Base-by-base conservation (phyloP, 371 early-diverging fungal species). In the Coemansia sp. region DNA sequence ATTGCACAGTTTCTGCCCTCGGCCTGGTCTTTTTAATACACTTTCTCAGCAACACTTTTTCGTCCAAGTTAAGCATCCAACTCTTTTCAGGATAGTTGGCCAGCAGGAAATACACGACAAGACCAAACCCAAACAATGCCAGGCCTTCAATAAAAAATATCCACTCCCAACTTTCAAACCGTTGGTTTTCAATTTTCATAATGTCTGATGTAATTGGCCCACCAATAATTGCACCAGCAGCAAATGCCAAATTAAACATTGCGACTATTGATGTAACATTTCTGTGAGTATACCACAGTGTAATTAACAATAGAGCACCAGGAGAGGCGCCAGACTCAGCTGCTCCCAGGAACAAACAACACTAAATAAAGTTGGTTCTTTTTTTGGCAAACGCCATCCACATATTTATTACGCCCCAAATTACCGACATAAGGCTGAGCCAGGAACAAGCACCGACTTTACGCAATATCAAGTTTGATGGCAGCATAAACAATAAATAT, bases 81-180 rank as follows among this genome's bases (percentile, higher is more conserved):
- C 89, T 85, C 42, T 83, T 85, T 14, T 84, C 84, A 2, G 92
- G 94, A 59, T 88, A 86, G 61, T 90, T 86, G 10, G 92, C 89
- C 51, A 92, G 78, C 55, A 84, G 75, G 54, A 85, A 83, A 60
- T 79, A 90, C 34, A 87, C 78, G 6, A 81, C 62, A 27, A 86
- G 45, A 10, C 90, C 85, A 53, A 26, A 26, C 26, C 26, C 26
- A 26, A 26, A 0, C 26, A 26, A 26, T 4, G 87, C 86, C 45
- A 90, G 64, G 5, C 90, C 91, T 68, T 90, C 90, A 50, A 92
- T 82, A 31, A 91, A 83, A 68, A 91, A 92, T 52, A 91, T 67
- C 85, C 88, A 88, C 73, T 81, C 79, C 89, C 90, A 88, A 8
- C 71, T 61, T n/a, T 59, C 27, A 16, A 87, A 62, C 14, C 77